Conservation (phyloP, 495 filamentous ascomycete species). For the Talaromyces trachyspermus region DNA sequence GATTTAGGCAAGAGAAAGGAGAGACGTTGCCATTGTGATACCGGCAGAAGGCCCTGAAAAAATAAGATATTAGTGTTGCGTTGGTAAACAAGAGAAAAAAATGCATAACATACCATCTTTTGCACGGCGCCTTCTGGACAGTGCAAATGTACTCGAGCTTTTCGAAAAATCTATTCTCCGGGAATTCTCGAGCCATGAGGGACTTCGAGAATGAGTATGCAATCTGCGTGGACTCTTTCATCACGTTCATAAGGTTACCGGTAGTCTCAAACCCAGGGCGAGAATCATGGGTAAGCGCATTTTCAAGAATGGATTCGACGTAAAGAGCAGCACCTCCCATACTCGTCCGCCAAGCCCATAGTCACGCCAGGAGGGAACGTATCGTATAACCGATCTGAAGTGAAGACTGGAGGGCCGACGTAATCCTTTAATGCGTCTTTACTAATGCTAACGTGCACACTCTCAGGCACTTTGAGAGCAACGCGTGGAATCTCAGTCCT, state of each 20-base stretch:
- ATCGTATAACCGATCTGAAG: slow-evolving; percentile 91
- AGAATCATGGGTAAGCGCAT: slow-evolving; percentile 59
- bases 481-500: slow-evolving; percentile 71
- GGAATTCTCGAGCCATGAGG: slow-evolving; percentile 71
- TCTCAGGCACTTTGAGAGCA: slow-evolving; percentile 77
- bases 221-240: slow-evolving; percentile 93
- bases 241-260: slow-evolving; percentile 90
- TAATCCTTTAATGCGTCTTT: slow-evolving; percentile 95
- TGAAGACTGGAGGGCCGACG: slow-evolving; percentile 93
- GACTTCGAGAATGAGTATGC: slow-evolving; percentile 96
- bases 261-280: slow-evolving; percentile 79
- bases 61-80: slow-evolving; percentile 12
- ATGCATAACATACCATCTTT: slow-evolving; percentile 81
- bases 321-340: slow-evolving; percentile 96
- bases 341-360: slow-evolving; percentile 98
- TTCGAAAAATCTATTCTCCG: slow-evolving; percentile 91
- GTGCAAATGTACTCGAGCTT: slow-evolving; percentile 94
- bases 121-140: slow-evolving; percentile 95
- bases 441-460: slow-evolving; percentile 77
- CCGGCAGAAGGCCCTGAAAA: slow-evolving; percentile 71
- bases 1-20: slow-evolving; percentile 80
- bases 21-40: slow-evolving; percentile 91
- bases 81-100: not conserved
- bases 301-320: slow-evolving; percentile 92
- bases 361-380: slow-evolving; percentile 91